Evolutionary conservation across 306 rosid species (phyloP).

Genomic region (Malus fusca): DNA sequence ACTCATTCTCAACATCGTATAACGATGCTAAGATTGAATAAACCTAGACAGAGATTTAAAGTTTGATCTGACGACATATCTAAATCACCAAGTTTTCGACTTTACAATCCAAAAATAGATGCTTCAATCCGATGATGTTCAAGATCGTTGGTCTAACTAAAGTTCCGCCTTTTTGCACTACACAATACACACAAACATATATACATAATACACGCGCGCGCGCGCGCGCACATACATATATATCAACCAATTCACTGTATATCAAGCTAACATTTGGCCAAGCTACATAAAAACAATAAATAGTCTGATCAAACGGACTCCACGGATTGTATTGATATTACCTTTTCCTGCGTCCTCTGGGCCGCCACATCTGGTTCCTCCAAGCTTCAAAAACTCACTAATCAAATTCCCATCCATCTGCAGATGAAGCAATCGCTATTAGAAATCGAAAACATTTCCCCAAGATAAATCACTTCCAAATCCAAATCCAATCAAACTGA

Average conservation of each 20-base stretch:
- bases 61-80: not conserved
- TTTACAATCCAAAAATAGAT: not conserved
- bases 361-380: conserved; percentile 63
- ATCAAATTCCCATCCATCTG: conserved; percentile 45
- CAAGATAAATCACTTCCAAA: not conserved
- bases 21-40: not conserved
- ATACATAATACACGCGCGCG: not conserved
- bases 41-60: not conserved
- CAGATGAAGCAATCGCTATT: conserved; percentile 13
- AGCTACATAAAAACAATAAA: not conserved
- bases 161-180: not conserved
- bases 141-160: not conserved
- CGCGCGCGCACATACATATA: no score
- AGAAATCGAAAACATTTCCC: not conserved
- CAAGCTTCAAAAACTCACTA: conserved; percentile 47
- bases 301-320: conserved; percentile 2
- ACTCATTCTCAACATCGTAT: not conserved
- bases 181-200: not conserved
- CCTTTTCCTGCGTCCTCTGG: conserved; percentile 68
- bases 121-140: not conserved
- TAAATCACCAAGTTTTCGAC: not conserved
- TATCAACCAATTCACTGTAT: not conserved
- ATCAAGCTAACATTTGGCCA: not conserved
- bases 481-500: not conserved
- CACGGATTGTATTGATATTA: conserved; percentile 15